These are phyloP conservation scores for Teunomyces stri DNA, from an alignment of 805 yeast species.

Conservation along the genomic window DNA sequence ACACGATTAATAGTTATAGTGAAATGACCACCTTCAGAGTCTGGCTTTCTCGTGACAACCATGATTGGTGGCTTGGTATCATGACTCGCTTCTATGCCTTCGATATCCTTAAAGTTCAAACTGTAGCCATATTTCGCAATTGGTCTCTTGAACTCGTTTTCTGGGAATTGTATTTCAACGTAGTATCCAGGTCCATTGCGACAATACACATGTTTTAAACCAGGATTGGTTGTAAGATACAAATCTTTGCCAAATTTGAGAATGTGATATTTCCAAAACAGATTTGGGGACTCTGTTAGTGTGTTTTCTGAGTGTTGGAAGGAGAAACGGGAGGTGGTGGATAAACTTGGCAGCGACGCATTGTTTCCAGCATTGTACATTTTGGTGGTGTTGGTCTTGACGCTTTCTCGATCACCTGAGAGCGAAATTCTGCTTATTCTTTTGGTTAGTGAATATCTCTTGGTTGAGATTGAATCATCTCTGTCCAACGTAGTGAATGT, in stretches of 20 bases:
- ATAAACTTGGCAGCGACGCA: constrained; percentile 4
- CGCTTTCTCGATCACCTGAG: neutral
- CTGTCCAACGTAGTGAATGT: constrained; percentile 2
- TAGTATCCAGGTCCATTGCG: constrained; percentile 63
- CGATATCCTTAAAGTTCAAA: constrained; percentile 24
- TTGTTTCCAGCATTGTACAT: constrained; percentile 3
- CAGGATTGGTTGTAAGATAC: constrained; percentile 68
- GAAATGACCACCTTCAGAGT: constrained; percentile 27
- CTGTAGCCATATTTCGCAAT: constrained; percentile 20
- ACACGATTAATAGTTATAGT: constrained; percentile 23
- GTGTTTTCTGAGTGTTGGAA: constrained; percentile 8
- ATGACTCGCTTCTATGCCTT: constrained; percentile 13
- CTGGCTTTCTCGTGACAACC: constrained; percentile 24
- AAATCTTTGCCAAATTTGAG: constrained; percentile 52
- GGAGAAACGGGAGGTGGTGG: constrained; percentile 4
- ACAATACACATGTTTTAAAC: constrained; percentile 54
- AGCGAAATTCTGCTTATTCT: neutral
- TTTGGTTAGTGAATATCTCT: neutral
- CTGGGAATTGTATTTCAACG: constrained; percentile 38
- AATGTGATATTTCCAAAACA: constrained; percentile 65
- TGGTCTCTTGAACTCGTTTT: constrained; percentile 10
- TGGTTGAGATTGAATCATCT: neutral
- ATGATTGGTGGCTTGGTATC: constrained; percentile 22
- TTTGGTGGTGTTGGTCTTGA: neutral
- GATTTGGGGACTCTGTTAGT: constrained; percentile 13